These are phyloP conservation scores for Pichia sp. DNA, from an alignment of 1,139 yeast genomes.

Conservation along the genomic window DNA sequence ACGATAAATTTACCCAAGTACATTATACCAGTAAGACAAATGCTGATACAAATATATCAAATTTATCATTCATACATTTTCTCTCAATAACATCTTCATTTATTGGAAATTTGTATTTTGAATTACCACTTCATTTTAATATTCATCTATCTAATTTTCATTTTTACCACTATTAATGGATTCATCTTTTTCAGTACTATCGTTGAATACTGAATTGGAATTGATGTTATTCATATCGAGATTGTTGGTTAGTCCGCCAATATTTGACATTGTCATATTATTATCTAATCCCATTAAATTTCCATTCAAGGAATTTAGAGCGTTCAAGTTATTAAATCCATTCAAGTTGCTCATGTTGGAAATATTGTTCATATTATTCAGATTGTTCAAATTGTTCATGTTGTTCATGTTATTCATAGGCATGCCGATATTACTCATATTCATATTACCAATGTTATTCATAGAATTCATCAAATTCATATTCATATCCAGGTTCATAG, in stretches of 20 bases:
- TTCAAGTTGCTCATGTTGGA: constrained; percentile 5
- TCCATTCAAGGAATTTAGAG: background rate
- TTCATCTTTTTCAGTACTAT: background rate
- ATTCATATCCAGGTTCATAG: background rate
- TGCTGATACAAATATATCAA: too few relatives aligned
- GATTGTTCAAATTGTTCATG: background rate
- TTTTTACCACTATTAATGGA: background rate
- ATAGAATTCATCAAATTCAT: background rate
- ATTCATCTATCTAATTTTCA: background rate
- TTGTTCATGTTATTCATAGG: constrained; percentile 1
- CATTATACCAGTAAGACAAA: too few relatives aligned
- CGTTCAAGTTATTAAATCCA: background rate
- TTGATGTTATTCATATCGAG: constrained; percentile 6
- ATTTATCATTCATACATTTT: too few relatives aligned
- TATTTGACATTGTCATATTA: background rate
- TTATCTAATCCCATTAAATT: constrained; percentile 4
- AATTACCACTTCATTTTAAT: too few relatives aligned
- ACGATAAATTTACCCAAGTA: background rate
- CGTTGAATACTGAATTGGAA: constrained; percentile 5
- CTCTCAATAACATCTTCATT: background rate
- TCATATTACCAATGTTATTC: background rate
- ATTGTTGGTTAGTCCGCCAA: background rate
- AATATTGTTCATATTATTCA: constrained; percentile 5
- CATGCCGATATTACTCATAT: constrained; percentile 4
- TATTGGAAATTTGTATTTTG: background rate